Evolutionary conservation across 2,329 filamentous ascomycete species (phyloP).

Genomic region (Elsinoe fawcettii): DNA sequence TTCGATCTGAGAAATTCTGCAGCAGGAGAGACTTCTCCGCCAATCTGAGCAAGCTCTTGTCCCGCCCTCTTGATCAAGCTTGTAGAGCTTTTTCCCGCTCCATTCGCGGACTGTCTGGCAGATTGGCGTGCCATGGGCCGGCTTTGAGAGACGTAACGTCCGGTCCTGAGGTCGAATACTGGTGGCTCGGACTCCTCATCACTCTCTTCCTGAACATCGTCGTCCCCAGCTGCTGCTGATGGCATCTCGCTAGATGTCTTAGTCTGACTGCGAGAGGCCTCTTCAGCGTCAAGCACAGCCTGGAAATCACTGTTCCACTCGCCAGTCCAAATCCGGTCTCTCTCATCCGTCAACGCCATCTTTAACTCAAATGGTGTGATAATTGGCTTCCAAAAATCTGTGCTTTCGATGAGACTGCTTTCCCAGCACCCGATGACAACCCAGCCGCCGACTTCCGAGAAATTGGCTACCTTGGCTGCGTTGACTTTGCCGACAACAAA

Average conservation of each 20-base stretch:
- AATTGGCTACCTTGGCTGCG: constrained; percentile 91
- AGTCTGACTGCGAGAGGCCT: constrained; percentile 11
- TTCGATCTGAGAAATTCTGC: constrained; percentile 78
- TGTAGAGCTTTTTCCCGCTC: constrained; percentile 11
- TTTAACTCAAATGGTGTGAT: constrained; percentile 92
- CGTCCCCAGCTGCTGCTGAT: constrained; percentile 17
- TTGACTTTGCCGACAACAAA: constrained; percentile 97
- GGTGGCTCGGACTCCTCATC: constrained; percentile 64
- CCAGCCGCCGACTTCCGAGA: constrained; percentile 91
- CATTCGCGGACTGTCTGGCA: constrained; percentile 13
- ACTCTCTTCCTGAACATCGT: constrained; percentile 37
- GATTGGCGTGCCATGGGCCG: constrained; percentile 54
- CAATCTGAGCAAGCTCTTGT: constrained; percentile 70
- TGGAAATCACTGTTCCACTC: constrained; percentile 87
- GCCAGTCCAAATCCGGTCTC: constrained; percentile 73
- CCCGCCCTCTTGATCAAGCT: constrained; percentile 56
- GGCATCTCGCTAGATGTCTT: neutral
- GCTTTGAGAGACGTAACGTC: constrained; percentile 69
- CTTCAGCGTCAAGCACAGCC: constrained; percentile 46
- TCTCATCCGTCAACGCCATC: constrained; percentile 66
- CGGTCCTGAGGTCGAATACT: constrained; percentile 86
- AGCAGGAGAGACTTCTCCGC: constrained; percentile 80
- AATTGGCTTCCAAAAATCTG: constrained; percentile 79
- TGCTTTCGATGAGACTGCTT: constrained; percentile 81
- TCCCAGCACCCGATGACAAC: constrained; percentile 98